Evolutionary conservation across 2,329 filamentous ascomycete species (phyloP), one percentile per base, ranked within the genome.

Genomic region (Colletotrichum sp.): DNA sequence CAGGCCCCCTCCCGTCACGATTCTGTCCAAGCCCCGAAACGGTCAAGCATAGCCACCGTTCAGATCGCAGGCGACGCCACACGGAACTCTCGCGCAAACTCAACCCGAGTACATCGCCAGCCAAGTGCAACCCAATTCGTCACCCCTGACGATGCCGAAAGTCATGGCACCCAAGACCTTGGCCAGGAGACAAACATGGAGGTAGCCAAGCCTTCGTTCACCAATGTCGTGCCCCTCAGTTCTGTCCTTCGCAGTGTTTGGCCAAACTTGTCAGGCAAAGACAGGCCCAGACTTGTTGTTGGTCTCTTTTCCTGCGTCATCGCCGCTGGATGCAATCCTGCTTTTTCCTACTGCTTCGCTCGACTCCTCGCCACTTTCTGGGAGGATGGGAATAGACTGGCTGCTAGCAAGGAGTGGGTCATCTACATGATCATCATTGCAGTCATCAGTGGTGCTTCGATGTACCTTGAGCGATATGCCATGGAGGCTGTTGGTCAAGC

Each of bases 291-390:
- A 15, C 84, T 97, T 1, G 32, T 93, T 0, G 70, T 90, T 3
- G 95, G 93, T 2, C 84, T 95, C 12, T n/a, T 90, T 0, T 88
- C 90, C 60, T 92, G 93, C 34, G 79, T 94, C 1, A 79, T 93
- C 1, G 92, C 94, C 62, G 93, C 94, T 5, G 90, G 88, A 5
- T 88, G 91, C 30, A 94, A 93, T 0, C 94, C 96, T 0, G 86
- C 91, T 0, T 98, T 98, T 79, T 93, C 95, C 0, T 95, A 90
- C 81, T 87, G 94, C 10, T 93, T 98, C 66, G 91, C 95, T 0
- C 91, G 93, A 71, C 89, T 98, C 0, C 88, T 98, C 1, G 85
- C 87, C 3, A 93, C 93, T 0, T 95, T 97, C 81, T 95, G 93
- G 83, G 83, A 89, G 0, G 83, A 83, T 0, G 84, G 89, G 66